Percentiles rank a stretch among this genome's conserved stretches.
Conservation (phyloP, 345 rosid genomes). For the Lepidium didymum region DNA sequence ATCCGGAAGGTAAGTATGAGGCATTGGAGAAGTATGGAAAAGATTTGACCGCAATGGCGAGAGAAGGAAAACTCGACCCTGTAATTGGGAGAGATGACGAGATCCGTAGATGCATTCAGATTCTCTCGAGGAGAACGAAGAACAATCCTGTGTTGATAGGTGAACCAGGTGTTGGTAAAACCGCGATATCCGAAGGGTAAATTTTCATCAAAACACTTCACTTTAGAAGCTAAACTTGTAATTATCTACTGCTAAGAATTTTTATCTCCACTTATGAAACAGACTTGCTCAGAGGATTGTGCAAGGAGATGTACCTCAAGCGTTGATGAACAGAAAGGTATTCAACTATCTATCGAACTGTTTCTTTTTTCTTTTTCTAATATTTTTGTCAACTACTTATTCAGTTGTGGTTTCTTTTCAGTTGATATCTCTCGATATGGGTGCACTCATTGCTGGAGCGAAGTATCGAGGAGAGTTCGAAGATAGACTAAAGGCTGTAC, state of each 20-base stretch:
- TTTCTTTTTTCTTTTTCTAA: not conserved
- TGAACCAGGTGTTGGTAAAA: conserved; percentile 99
- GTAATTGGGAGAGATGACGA: conserved; percentile 99
- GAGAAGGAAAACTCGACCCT: conserved; percentile 93
- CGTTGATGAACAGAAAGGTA: conserved; percentile 94
- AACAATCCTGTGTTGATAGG: conserved; percentile 98
- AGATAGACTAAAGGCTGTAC: conserved; percentile 96
- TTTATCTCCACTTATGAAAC: conserved; percentile 15
- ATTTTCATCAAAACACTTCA: not conserved
- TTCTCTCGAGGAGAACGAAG: conserved; percentile 96
- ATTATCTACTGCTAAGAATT: not conserved
- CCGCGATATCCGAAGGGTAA: conserved; percentile 99
- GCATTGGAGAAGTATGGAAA: conserved; percentile 93
- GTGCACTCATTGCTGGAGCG: conserved; percentile 97
- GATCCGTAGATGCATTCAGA: conserved; percentile 96
- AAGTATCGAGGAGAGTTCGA: conserved; percentile 98
- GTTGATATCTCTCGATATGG: conserved; percentile 99
- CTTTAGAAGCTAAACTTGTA: not conserved
- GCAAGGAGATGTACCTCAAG: conserved; percentile 98
- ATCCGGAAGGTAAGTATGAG: conserved; percentile 98
- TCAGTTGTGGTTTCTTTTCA: conserved; percentile 20
- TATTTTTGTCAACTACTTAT: not conserved
- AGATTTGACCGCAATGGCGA: conserved; percentile 97
- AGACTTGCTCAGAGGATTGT: conserved; percentile 99
- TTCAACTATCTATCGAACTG: not conserved